Base-by-base conservation (phyloP, 169 alveolate genomes). In the Condylostoma magnum region DNA sequence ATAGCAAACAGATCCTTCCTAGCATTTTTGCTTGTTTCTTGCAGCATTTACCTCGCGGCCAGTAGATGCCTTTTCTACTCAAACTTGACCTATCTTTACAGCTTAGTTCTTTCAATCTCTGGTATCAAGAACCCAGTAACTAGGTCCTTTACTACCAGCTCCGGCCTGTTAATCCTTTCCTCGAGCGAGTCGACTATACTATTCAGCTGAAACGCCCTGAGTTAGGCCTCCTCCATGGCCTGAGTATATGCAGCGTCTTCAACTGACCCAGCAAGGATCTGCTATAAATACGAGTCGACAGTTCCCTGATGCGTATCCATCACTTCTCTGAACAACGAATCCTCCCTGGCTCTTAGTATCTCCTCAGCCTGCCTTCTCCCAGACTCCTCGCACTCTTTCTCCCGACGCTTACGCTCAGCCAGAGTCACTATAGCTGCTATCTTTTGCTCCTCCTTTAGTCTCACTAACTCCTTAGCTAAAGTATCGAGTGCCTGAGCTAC, bases 281-380 rank as follows among this genome's bases (percentile, higher is more conserved):
- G 82, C 74, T 95, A 93, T 36, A 95, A 79, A 77, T 95, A 95
- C 33, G 95, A 86, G 80, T 95, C 98, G 37, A 91, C 94, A 0
- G 97, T 88, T 31, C 96, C 97, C 73, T 95, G 94, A 69, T 93
- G 95, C 38, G 93, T 94, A 72, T 84, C 79, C 94, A 89, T 90
- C 30, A 93, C 84, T 78, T 93, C 92, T 67, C 85, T 91, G 60
- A 87, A 91, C 70, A 90, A 79, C 44, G 76, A 90, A 67, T 95
- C 97, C 85, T 93, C 96, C 65, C 99, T 85, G 34, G 84, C 92
- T 46, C 97, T 84, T 28, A 95, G 88, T 20, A 93, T 82, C 69
- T 91, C 92, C 77, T 95, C 99, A 2, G 97, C 99, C 54, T 95
- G 95, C 53, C 99, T 92, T 53, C 96, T 87, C 31, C 99, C 99